A percentile compares a stretch with the other conserved stretches of the same genome.
Evolutionary conservation across 441 rosid species (phyloP).

Genomic region (Arabidopsis lyrata): DNA sequence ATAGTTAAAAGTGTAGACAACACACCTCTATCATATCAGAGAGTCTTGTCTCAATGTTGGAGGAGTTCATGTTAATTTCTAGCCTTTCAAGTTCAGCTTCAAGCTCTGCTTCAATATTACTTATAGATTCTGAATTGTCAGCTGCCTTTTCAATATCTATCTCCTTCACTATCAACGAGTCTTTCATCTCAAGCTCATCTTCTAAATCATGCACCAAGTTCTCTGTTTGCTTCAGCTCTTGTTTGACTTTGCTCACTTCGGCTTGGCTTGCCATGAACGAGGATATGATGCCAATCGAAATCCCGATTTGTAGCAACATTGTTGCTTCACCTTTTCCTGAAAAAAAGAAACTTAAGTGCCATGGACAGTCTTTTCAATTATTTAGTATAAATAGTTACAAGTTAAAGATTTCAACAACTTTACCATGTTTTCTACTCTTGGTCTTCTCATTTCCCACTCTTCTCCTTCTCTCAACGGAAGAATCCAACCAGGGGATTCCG

Average conservation of each 20-base stretch:
- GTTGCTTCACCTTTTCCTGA: slow-evolving; percentile 59
- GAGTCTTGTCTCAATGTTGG: slow-evolving; percentile 37
- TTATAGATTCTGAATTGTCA: slow-evolving; percentile 57
- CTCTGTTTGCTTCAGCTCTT: slow-evolving; percentile 69
- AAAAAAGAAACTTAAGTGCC: slow-evolving; percentile 7
- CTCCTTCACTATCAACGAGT: slow-evolving; percentile 39
- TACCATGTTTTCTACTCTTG: slow-evolving; percentile 26
- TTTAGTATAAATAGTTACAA: background rate
- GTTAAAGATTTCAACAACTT: slow-evolving; percentile 26
- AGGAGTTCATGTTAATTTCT: slow-evolving; percentile 41
- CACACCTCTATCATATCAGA: slow-evolving; percentile 38
- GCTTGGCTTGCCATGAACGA: slow-evolving; percentile 59
- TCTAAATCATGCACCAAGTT: slow-evolving; percentile 86
- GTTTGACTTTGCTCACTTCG: slow-evolving; percentile 64
- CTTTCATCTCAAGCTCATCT: slow-evolving; percentile 88
- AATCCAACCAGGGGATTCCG: background rate
- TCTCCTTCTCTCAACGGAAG: slow-evolving; percentile 21
- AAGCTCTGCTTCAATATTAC: slow-evolving; percentile 95
- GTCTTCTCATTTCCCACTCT: slow-evolving; percentile 24
- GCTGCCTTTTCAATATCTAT: slow-evolving; percentile 44
- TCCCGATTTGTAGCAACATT: slow-evolving; percentile 67
- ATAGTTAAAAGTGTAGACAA: slow-evolving; percentile 10
- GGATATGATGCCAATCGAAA: slow-evolving; percentile 69
- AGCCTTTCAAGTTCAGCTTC: slow-evolving; percentile 89
- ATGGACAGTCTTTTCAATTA: background rate